Evolutionary conservation across 1,139 yeast genomes (phyloP), one percentile per base, ranked within the genome.

Genomic region (Scheffersomyces stambukii): DNA sequence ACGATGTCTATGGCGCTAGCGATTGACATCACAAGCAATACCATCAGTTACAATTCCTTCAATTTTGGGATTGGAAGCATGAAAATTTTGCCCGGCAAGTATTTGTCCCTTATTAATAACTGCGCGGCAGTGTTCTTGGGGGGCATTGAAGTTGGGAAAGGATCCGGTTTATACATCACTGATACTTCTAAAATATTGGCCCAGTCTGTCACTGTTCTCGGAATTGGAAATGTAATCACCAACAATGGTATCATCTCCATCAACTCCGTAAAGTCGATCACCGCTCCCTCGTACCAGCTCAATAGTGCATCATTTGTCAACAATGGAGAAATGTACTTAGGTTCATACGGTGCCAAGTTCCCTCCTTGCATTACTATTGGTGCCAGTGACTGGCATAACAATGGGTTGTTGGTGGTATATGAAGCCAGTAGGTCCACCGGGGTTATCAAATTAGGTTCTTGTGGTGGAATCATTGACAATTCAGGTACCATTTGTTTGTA

Each of bases 401-500:
- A 38, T 16, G 66, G 64, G 19, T 38, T 50, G 16, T 38, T 59
- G 23, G 43, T 41, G n/a, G 50, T 58, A 30, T 38, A 37, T 18
- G 57, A 50, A 32, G 32, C 35, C 6, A 27, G 40, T 5, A 51
- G 57, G 40, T 28, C 39, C 20, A 21, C 37, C 10, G 52, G 52
- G 5, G 29, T 31, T 6, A 44, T 46, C 20, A 35, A 38, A 10
- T 45, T 55, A 14, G 61, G 63, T 19, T 31, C 41, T 14, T 27
- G 46, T 8, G 19, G 27, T 12, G 31, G 35, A 7, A 28, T 43
- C 12, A 47, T 61, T 21, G 42, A 41, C 15, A 58, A 58, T 32
- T 42, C 43, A 24, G 64, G 63, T 39, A 48, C 50, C 21, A 54
- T 59, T 30, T 58, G 64, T 46, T 44, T 57, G 24, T 36, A 38